phyloP scores from a whole-genome alignment of 179 eudicot species.

The Amaranthus tricolor region DNA sequence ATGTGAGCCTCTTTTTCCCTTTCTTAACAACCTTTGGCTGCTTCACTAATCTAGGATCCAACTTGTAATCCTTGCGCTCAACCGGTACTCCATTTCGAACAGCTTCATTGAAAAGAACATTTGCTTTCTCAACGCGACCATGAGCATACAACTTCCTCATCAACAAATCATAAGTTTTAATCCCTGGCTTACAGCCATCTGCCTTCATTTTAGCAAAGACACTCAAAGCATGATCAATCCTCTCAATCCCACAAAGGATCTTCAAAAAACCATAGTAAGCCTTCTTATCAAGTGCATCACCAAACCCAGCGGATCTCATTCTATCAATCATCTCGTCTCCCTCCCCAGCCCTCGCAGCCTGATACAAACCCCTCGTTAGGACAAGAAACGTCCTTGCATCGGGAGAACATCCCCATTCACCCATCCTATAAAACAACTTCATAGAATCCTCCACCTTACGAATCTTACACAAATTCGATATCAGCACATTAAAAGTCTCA shows the following conservation, averaged over 20 bases:
- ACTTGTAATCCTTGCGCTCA: constrained; percentile 56
- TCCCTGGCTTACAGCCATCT: constrained; percentile 69
- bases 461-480: constrained; percentile 69
- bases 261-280: constrained; percentile 65
- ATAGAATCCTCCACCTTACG: constrained; percentile 66
- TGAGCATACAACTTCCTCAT: constrained; percentile 70
- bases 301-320: constrained; percentile 83
- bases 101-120: constrained; percentile 67
- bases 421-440: constrained; percentile 70
- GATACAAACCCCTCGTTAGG: constrained; percentile 70
- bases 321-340: constrained; percentile 91
- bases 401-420: constrained; percentile 83
- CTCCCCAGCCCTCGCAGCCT: constrained; percentile 84
- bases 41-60: constrained; percentile 69
- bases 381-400: constrained; percentile 68
- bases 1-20: constrained; percentile 72
- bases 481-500: constrained; percentile 80
- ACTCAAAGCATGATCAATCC: constrained; percentile 75
- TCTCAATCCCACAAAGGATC: constrained; percentile 82
- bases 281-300: constrained; percentile 57
- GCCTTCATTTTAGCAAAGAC: constrained; percentile 69
- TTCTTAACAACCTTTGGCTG: constrained; percentile 55
- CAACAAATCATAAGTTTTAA: constrained; percentile 71
- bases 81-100: constrained; percentile 45
- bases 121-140: constrained; percentile 61